Evolutionary conservation across 768 basidiomycete species (phyloP).

Genomic region (Tremella yokohamensis): DNA sequence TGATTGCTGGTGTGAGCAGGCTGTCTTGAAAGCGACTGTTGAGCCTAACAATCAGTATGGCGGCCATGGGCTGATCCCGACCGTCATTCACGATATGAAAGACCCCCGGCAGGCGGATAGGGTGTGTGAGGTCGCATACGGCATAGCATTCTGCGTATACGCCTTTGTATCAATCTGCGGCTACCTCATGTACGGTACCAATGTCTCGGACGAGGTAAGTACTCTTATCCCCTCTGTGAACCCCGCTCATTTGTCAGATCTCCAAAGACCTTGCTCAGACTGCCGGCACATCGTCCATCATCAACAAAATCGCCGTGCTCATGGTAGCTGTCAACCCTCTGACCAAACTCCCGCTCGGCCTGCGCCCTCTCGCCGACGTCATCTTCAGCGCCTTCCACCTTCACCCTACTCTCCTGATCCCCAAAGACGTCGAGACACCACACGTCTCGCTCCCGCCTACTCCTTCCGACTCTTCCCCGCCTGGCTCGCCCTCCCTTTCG

Average conservation of each 20-base stretch:
- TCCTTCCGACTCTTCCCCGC: slow-evolving; percentile 3
- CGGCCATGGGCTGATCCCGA: slow-evolving; percentile 47
- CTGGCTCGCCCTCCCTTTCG: slow-evolving; percentile 9
- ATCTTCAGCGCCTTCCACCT: slow-evolving; percentile 33
- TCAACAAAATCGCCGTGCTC: slow-evolving; percentile 43
- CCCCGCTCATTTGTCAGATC: slow-evolving; percentile 25
- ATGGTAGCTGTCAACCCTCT: slow-evolving; percentile 46
- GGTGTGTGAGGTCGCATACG: slow-evolving; percentile 39
- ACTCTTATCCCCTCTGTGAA: neutral
- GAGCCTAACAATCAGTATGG: slow-evolving; percentile 27
- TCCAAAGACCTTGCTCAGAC: slow-evolving; percentile 46
- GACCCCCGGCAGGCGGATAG: slow-evolving; percentile 42
- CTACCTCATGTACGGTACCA: slow-evolving; percentile 48
- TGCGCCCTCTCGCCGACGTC: slow-evolving; percentile 41
- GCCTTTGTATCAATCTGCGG: slow-evolving; percentile 37
- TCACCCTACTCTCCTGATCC: slow-evolving; percentile 38
- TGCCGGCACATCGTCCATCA: slow-evolving; percentile 38
- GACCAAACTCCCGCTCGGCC: slow-evolving; percentile 45
- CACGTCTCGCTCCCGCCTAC: slow-evolving; percentile 16
- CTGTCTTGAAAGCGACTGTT: neutral
- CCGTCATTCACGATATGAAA: slow-evolving; percentile 45
- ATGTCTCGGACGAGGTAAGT: slow-evolving; percentile 31
- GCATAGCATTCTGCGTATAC: slow-evolving; percentile 41
- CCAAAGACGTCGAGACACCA: slow-evolving; percentile 23
- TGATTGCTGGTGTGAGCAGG: slow-evolving; percentile 37